Percentiles rank a stretch among this genome's conserved stretches.
Evolutionary conservation across 805 yeast species (phyloP).

Genomic region (Wickerhamomyces sydowiorum): DNA sequence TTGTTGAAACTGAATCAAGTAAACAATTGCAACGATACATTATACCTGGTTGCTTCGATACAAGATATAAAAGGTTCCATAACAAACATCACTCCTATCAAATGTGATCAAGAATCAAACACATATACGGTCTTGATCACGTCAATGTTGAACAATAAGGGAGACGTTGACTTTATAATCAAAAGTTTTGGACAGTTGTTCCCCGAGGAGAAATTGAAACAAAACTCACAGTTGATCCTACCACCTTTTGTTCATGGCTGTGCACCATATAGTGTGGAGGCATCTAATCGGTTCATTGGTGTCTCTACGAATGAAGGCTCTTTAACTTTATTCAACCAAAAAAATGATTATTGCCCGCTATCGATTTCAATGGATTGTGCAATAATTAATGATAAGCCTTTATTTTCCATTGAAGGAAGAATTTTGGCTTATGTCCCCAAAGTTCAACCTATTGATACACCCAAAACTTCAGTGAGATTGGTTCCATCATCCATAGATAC

Average conservation of each 20-base stretch:
- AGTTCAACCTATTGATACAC: not conserved
- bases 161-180: conserved; percentile 9
- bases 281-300: conserved; percentile 17
- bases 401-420: conserved; percentile 38
- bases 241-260: conserved; percentile 23
- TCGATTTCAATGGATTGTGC: conserved; percentile 12
- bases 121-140: conserved; percentile 17
- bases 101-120: conserved; percentile 15
- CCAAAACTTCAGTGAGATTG: not conserved
- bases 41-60: conserved; percentile 24
- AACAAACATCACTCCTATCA: conserved; percentile 20
- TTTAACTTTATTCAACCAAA: conserved; percentile 19
- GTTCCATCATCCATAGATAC: not conserved
- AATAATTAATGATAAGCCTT: conserved; percentile 30
- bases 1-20: conserved; percentile 8
- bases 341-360: conserved; percentile 11
- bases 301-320: conserved; percentile 25
- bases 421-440: conserved; percentile 30
- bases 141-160: not conserved
- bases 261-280: conserved; percentile 18
- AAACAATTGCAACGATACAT: conserved; percentile 3
- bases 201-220: conserved; percentile 3
- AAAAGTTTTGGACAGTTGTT: conserved; percentile 19
- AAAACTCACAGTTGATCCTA: conserved; percentile 10
- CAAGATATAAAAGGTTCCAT: conserved; percentile 13